These are phyloP conservation scores for Epichloe brachyelytri DNA, from an alignment of 2,329 filamentous ascomycete genomes.

Conservation along the genomic window DNA sequence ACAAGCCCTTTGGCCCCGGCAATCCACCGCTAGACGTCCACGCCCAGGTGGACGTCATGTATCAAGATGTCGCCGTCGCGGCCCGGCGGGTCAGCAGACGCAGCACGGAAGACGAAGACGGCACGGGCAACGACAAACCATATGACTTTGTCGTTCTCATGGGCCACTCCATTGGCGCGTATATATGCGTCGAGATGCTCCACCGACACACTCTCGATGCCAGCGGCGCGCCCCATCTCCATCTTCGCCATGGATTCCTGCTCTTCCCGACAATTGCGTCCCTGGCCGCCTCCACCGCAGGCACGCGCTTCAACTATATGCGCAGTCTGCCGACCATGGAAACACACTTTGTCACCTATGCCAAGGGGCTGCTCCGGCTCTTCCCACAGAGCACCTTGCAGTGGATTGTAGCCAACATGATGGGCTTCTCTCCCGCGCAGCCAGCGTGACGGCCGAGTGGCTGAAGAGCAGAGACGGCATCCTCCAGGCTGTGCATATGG, in stretches of 20 bases:
- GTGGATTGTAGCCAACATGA: conserved; percentile 28
- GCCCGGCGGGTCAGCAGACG: not conserved
- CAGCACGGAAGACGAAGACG: conserved; percentile 8
- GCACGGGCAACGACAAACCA: conserved; percentile 17
- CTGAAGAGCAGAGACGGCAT: conserved; percentile 44
- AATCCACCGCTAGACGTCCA: conserved; percentile 38
- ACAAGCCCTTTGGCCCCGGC: conserved; percentile 27
- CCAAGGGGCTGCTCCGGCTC: conserved; percentile 29
- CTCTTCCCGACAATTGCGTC: conserved; percentile 66
- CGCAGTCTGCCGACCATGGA: conserved; percentile 29
- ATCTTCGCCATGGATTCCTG: conserved; percentile 42
- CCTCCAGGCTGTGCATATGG: conserved; percentile 46
- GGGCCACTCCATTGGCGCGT: conserved; percentile 64
- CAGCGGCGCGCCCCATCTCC: conserved; percentile 22
- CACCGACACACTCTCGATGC: conserved; percentile 36
- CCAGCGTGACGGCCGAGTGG: conserved; percentile 38
- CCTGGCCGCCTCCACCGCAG: conserved; percentile 50
- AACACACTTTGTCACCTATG: conserved; percentile 24
- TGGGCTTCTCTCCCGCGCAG: conserved; percentile 37
- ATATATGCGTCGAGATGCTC: conserved; percentile 57
- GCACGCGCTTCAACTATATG: conserved; percentile 31
- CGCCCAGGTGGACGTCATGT: conserved; percentile 36
- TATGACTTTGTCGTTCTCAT: conserved; percentile 52
- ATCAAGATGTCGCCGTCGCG: conserved; percentile 24
- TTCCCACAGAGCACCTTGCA: conserved; percentile 26